Evolutionary conservation across 2,329 filamentous ascomycete species (phyloP), one percentile per base, ranked within the genome.

Genomic region (Neofusicoccum ribis): DNA sequence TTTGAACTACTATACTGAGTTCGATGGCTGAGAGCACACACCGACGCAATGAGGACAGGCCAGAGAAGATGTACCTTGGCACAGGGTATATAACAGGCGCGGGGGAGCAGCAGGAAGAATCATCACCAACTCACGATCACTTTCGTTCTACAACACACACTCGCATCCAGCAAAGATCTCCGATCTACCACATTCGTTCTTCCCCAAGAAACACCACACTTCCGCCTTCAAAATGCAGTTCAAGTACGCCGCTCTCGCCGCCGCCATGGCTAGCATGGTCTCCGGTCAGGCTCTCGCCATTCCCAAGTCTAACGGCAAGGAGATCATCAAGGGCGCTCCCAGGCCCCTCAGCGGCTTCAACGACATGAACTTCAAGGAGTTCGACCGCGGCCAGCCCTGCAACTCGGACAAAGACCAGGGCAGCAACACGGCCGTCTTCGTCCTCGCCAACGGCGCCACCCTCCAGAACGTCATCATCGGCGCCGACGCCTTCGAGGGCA

Each of bases 381-480:
- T 39, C 52, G 52, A 31, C 39, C 52, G 52, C 14, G 52, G 52
- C 39, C 14, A 27, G 52, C 11, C 9, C n/a, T 58, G 52, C 52
- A 75, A 70, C n/a, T 77, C 73, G n/a, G 79, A 83, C 59, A 68
- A 68, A 14, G 82, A 83, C 69, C 80, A 80, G 64, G 79, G 76
- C 58, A 73, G 79, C 64, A 65, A 72, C 0, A 82, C 83, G 59
- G 81, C 84, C 52, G 83, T 85, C 72, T 86, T 86, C 78, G 76
- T 82, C 66, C 76, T 86, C 59, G 76, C 81, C 71, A 74, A 79
- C 56, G 83, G 83, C 34, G 84, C 79, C 23, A 83, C 81, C 20
- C 76, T 86, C 44, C 80, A 79, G 70, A 85, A 85, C 71, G 83
- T 80, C 73, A 85, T 86, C 74, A 85, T 86, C 65, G 83, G 84